phyloP scores from a whole-genome alignment of 2,329 filamentous ascomycete genomes.

The Knufia petricola region DNA sequence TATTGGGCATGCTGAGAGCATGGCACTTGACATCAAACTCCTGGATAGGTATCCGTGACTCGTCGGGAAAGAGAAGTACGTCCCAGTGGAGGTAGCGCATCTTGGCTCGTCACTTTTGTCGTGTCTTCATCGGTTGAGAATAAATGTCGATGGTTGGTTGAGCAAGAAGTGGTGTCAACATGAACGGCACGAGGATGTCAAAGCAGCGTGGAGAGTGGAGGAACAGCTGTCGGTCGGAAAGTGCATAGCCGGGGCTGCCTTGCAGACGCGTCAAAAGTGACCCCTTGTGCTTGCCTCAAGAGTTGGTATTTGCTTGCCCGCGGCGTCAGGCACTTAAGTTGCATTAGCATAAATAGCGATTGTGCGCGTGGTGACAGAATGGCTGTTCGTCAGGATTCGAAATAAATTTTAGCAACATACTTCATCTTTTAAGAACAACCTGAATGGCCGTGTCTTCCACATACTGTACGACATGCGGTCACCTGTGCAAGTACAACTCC shows the following conservation, averaged over 20 bases:
- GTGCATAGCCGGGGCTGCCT: too few relatives aligned
- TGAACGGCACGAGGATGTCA: too few relatives aligned
- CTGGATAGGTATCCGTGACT: constrained; percentile 60
- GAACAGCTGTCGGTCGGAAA: too few relatives aligned
- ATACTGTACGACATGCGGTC: neutral
- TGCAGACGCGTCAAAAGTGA: neutral
- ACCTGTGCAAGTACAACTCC: neutral
- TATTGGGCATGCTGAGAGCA: constrained; percentile 29
- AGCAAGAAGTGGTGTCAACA: too few relatives aligned
- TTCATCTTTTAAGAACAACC: neutral
- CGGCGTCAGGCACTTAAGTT: neutral
- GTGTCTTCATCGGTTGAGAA: neutral
- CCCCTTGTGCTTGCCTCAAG: neutral
- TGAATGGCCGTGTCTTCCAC: neutral
- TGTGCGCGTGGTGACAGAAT: neutral
- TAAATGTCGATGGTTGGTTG: neutral
- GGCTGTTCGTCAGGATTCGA: neutral
- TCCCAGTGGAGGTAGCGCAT: constrained; percentile 89
- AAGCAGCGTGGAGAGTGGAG: too few relatives aligned
- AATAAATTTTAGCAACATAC: neutral
- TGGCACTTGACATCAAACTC: constrained; percentile 76
- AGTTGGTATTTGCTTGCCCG: neutral
- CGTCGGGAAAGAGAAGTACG: constrained; percentile 64
- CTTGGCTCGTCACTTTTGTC: constrained; percentile 22
- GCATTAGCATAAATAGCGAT: neutral